Evolutionary conservation across 768 basidiomycete genomes (phyloP), one percentile per base, ranked within the genome.

Genomic region (Mrakia hoshinonis): DNA sequence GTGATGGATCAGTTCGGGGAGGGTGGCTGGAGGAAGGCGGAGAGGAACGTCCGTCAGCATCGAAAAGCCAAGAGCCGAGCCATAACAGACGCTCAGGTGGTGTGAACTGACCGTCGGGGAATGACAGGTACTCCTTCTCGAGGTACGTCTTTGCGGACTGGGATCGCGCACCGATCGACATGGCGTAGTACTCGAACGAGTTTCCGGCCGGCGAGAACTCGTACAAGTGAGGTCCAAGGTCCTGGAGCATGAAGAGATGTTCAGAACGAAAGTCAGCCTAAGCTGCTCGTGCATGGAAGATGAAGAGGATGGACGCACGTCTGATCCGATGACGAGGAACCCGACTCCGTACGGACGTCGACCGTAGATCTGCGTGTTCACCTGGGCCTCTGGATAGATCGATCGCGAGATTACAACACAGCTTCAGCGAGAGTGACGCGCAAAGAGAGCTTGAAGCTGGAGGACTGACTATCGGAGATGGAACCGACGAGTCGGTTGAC

Each of bases 81-180:
- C 2, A 6, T n/a, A 9, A 10, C 22, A 51, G 49, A 51, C 7
- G 18, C 4, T 7, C 7, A 68, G 22, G n/a, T 6, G 15, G 43
- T 10, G 3, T 31, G 2, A 18, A 84, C 90, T 75, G 74, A 96
- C 93, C 87, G 78, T 92, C 87, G 5, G 84, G 83, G 78, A 97
- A 99, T 76, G 83, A 85, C 79, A 91, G 89, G 76, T 87, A 96
- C 77, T 98, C 87, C 80, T 89, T 91, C 83, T 99, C 96, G 47
- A 99, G 83, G 80, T 98, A 99, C 15, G 96, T 99, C 82, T 97
- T 98, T 63, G 96, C 95, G 76, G 92, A 95, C 81, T 99, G 96
- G 81, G 90, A 93, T 64, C 96, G 87, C 18, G 95, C 95, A 65
- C 96, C 96, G 80, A 99, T 99, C 49, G 93, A 95, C 86, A 97